Conservation (phyloP, 148 eudicot species). For the Fagopyrum homotropicum region DNA sequence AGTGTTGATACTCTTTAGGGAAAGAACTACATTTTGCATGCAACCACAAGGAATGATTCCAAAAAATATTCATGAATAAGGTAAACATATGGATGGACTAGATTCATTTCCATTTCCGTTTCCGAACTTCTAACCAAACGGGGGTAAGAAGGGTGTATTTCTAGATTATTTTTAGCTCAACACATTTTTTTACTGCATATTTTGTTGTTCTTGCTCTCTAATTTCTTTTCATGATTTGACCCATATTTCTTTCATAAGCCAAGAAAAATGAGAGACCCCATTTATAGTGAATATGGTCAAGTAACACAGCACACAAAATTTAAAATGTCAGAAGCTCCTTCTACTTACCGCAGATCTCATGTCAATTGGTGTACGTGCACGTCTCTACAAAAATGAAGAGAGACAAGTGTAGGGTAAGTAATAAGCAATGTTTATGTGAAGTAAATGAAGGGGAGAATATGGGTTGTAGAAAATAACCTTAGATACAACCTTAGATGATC, state of each 20-base stretch:
- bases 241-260: not conserved
- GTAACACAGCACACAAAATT: not conserved
- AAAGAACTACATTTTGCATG: too few species aligned
- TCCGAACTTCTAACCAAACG: too few species aligned
- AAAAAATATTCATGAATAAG: too few species aligned
- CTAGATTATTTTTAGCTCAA: too few species aligned
- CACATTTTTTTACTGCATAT: too few species aligned
- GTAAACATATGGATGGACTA: too few species aligned
- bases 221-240: not conserved
- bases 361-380: slow-evolving; percentile 22
- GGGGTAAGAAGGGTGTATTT: too few species aligned
- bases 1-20: too few species aligned
- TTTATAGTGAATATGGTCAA: not conserved
- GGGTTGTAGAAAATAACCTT: slow-evolving; percentile 1
- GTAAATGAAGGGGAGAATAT: not conserved
- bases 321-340: not conserved
- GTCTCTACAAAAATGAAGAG: not conserved
- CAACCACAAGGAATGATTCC: too few species aligned
- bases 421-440: not conserved
- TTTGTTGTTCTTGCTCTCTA: too few species aligned
- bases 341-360: slow-evolving; percentile 41
- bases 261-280: not conserved
- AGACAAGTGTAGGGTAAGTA: not conserved
- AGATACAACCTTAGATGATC: not conserved
- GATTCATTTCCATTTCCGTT: too few species aligned